Conservation (phyloP, 768 basidiomycete species). For the Phylloporus arenicola region DNA sequence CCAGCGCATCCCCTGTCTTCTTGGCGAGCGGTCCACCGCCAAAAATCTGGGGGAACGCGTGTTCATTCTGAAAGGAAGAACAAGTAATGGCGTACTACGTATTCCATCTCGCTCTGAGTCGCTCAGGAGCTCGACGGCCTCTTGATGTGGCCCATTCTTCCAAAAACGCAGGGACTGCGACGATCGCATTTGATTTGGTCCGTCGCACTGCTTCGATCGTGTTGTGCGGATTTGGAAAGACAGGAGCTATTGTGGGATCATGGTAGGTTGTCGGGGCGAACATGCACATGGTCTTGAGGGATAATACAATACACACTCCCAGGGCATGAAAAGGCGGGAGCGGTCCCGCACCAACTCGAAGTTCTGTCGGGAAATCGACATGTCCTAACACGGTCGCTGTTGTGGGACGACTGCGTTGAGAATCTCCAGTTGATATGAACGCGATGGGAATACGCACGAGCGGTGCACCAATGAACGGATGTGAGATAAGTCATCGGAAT, state of each 20-base stretch:
- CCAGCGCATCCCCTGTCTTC: constrained; percentile 34
- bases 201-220: constrained; percentile 13
- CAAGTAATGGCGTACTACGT: constrained; percentile 14
- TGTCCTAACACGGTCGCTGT: constrained; percentile 6
- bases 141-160: constrained; percentile 17
- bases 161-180: constrained; percentile 22
- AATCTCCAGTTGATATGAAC: background rate
- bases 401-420: background rate
- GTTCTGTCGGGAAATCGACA: background rate
- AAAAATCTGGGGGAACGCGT: constrained; percentile 22
- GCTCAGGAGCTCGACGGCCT: constrained; percentile 15
- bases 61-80: background rate
- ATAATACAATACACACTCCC: constrained; percentile 7
- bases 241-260: constrained; percentile 13
- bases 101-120: constrained; percentile 10
- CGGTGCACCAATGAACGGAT: constrained; percentile 29
- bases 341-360: constrained; percentile 5
- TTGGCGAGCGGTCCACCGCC: constrained; percentile 34
- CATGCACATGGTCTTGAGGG: constrained; percentile 11
- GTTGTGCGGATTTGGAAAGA: constrained; percentile 18
- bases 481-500: constrained; percentile 33
- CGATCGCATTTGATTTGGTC: constrained; percentile 13
- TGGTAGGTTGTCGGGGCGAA: constrained; percentile 18
- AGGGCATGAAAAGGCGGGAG: constrained; percentile 21
- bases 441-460: constrained; percentile 25